phyloP scores from a whole-genome alignment of 352 stramenopile species.

The Elongisporangium anandrum region DNA sequence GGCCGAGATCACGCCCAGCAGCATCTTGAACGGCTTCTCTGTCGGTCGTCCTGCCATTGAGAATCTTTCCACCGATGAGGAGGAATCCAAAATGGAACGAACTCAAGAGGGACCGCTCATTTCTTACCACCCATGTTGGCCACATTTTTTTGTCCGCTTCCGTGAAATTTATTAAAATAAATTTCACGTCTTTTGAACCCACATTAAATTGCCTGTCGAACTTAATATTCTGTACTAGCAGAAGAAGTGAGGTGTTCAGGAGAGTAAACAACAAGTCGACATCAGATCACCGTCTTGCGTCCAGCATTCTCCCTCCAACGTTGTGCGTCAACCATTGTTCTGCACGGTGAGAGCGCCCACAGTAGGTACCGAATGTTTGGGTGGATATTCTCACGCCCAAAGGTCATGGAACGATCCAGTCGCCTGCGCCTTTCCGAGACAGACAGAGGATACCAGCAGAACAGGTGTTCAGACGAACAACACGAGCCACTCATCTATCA shows the following conservation, averaged over 20 bases:
- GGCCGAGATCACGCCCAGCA: slow-evolving; percentile 62
- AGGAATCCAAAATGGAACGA: neutral
- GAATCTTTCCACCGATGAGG: neutral
- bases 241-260: neutral
- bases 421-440: too few relatives aligned
- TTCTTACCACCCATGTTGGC: neutral
- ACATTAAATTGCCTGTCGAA: neutral
- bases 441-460: too few relatives aligned
- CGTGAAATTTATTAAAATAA: too few relatives aligned
- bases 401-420: neutral
- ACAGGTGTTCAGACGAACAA: too few relatives aligned
- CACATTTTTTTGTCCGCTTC: neutral
- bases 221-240: too few relatives aligned
- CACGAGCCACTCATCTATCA: too few relatives aligned
- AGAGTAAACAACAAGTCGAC: neutral
- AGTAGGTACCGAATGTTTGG: neutral
- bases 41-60: neutral
- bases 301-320: neutral
- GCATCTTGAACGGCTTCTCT: slow-evolving; percentile 27
- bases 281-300: neutral
- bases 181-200: neutral
- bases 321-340: too few relatives aligned
- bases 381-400: neutral
- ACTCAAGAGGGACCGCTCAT: neutral
- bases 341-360: neutral